A percentile compares a stretch with the other conserved stretches of the same genome.
phyloP scores from a whole-genome alignment of 495 filamentous ascomycete genomes.

The Hypoxylon crocopeplum region DNA sequence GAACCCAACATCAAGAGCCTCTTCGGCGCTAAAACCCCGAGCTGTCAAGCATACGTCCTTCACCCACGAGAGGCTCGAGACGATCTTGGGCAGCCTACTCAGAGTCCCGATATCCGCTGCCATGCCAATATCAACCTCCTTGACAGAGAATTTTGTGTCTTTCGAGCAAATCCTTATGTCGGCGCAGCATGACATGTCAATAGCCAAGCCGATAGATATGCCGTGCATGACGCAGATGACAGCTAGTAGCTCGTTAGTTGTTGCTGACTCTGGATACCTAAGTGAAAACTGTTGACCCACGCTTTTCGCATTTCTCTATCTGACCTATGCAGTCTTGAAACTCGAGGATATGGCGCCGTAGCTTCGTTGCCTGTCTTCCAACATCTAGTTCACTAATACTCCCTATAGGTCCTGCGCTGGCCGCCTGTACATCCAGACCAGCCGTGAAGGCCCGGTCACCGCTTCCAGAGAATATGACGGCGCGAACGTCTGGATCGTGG shows the following conservation, averaged over 20 bases:
- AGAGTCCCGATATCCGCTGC: slow-evolving; percentile 94
- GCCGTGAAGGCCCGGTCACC: slow-evolving; percentile 86
- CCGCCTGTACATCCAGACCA: slow-evolving; percentile 79
- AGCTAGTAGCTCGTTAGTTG: slow-evolving; percentile 51
- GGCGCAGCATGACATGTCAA: slow-evolving; percentile 79
- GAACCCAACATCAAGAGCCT: slow-evolving; percentile 83
- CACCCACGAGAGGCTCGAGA: slow-evolving; percentile 81
- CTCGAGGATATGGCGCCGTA: slow-evolving; percentile 72
- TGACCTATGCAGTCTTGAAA: slow-evolving; percentile 81
- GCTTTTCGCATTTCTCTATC: slow-evolving; percentile 90
- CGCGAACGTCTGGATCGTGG: slow-evolving; percentile 71
- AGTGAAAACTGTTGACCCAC: slow-evolving; percentile 46
- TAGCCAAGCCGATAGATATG: slow-evolving; percentile 77
- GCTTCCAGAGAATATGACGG: slow-evolving; percentile 80
- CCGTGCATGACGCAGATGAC: slow-evolving; percentile 88
- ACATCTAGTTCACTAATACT: slow-evolving; percentile 53
- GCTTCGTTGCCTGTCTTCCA: slow-evolving; percentile 68
- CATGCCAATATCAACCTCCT: slow-evolving; percentile 94
- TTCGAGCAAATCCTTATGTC: slow-evolving; percentile 79
- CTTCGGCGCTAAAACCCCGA: slow-evolving; percentile 75
- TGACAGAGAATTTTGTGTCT: slow-evolving; percentile 75
- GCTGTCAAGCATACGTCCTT: slow-evolving; percentile 88
- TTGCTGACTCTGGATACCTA: not conserved
- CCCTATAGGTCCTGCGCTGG: slow-evolving; percentile 52
- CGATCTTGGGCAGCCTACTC: slow-evolving; percentile 81